phyloP scores from a whole-genome alignment of 331 rosid species.

The Malus hybrid region DNA sequence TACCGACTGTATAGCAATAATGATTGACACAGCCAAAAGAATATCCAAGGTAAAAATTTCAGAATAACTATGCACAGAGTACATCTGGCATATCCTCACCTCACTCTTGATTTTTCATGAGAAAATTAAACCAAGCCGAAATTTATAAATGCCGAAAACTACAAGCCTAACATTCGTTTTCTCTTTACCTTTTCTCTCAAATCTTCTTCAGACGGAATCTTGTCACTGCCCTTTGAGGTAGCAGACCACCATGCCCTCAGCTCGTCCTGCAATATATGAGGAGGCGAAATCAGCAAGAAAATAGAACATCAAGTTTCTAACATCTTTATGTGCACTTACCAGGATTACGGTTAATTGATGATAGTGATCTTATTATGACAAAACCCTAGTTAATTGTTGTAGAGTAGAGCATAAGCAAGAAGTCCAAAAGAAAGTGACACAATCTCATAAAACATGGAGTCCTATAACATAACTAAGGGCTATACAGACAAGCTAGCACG shows the following conservation, averaged over 20 bases:
- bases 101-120: neutral
- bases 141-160: conserved; percentile 20
- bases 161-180: conserved; percentile 55
- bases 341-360: neutral
- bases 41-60: neutral
- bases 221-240: conserved; percentile 33
- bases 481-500: no score
- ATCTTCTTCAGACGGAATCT: conserved; percentile 50
- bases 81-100: neutral
- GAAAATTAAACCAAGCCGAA: neutral
- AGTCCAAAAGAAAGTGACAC: neutral
- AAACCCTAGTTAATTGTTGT: neutral
- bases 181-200: conserved; percentile 38
- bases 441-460: neutral
- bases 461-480: no score
- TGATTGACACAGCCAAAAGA: neutral
- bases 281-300: neutral
- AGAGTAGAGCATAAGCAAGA: no score
- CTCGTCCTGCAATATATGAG: conserved; percentile 65
- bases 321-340: neutral
- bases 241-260: conserved; percentile 80
- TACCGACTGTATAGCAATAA: neutral
- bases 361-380: neutral
- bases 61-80: neutral
- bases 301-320: neutral